Conservation (phyloP, 495 filamentous ascomycete genomes). For the Penicillium bovifimosum region DNA sequence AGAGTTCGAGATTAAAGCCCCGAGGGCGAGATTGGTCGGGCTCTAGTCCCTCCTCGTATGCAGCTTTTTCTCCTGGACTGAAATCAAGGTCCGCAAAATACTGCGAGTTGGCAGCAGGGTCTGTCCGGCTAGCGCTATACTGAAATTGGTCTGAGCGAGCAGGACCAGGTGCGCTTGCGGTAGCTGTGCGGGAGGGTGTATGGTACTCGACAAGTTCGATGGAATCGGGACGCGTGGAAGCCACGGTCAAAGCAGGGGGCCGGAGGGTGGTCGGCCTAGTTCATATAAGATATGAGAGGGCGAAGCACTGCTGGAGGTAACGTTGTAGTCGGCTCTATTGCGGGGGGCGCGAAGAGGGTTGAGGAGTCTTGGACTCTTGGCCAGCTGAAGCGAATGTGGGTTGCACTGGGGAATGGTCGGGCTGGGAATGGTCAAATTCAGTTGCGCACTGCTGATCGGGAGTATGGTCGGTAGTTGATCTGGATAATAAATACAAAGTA, state of each 20-base stretch:
- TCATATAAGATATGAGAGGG: slow-evolving; percentile 6
- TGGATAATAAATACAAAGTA: background rate
- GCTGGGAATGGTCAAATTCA: slow-evolving; percentile 6
- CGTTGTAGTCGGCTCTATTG: slow-evolving; percentile 9
- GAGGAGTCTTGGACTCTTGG: slow-evolving; percentile 15
- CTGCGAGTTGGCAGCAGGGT: slow-evolving; percentile 12
- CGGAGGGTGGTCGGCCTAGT: slow-evolving; percentile 17
- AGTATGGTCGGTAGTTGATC: background rate
- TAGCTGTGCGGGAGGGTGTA: slow-evolving; percentile 15
- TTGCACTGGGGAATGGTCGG: slow-evolving; percentile 21
- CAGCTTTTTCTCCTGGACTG: background rate
- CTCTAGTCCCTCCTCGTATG: slow-evolving; percentile 14
- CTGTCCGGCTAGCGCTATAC: background rate
- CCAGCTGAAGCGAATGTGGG: slow-evolving; percentile 18
- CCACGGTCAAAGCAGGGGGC: slow-evolving; percentile 25
- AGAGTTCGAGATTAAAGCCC: slow-evolving; percentile 30
- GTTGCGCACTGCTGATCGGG: background rate
- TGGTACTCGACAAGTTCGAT: slow-evolving; percentile 38
- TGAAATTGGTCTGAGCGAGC: slow-evolving; percentile 2
- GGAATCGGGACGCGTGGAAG: slow-evolving; percentile 21
- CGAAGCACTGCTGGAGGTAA: slow-evolving; percentile 9
- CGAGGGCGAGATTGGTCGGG: slow-evolving; percentile 8
- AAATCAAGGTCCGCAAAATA: slow-evolving; percentile 9
- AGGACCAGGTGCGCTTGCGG: slow-evolving; percentile 2
- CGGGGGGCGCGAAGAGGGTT: slow-evolving; percentile 15